phyloP scores from a whole-genome alignment of 176 grass and related monocot genomes.

The Alopecurus myosuroides region DNA sequence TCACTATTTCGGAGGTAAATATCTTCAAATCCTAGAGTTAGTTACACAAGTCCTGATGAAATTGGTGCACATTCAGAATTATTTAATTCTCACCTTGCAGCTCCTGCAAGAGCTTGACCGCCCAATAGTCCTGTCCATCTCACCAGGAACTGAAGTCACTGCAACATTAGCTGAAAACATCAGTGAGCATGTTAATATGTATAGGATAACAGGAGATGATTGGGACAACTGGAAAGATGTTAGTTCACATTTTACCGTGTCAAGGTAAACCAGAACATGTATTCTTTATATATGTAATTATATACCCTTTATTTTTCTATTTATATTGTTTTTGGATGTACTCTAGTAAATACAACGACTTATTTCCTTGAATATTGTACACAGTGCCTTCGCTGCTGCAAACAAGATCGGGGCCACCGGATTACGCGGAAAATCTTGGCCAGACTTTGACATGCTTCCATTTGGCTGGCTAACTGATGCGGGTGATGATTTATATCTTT shows the following conservation, averaged over 20 bases:
- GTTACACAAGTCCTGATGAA: neutral
- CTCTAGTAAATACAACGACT: neutral
- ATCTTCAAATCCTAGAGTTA: neutral
- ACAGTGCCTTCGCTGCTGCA: conserved; percentile 63
- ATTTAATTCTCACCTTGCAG: conserved; percentile 37
- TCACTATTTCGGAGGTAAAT: conserved; percentile 70
- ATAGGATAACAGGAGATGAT: conserved; percentile 89
- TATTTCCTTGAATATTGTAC: conserved; percentile 19
- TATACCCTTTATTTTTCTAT: neutral
- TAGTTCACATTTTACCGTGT: conserved; percentile 63
- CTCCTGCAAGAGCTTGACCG: conserved; percentile 66
- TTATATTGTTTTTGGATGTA: conserved; percentile 7
- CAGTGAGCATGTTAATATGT: conserved; percentile 68
- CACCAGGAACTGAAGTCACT: conserved; percentile 66
- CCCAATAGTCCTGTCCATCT: conserved; percentile 73
- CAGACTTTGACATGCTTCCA: conserved; percentile 95
- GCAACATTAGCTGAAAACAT: conserved; percentile 61
- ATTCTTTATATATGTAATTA: conserved; percentile 16
- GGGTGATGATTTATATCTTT: conserved; percentile 35
- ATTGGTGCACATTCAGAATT: neutral
- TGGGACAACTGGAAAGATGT: conserved; percentile 89
- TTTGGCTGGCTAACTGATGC: conserved; percentile 85
- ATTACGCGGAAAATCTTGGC: conserved; percentile 81
- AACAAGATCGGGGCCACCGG: conserved; percentile 74
- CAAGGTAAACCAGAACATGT: conserved; percentile 49